Base-by-base conservation (phyloP, 1,139 yeast species). In the Yamadazyma mexicana region DNA sequence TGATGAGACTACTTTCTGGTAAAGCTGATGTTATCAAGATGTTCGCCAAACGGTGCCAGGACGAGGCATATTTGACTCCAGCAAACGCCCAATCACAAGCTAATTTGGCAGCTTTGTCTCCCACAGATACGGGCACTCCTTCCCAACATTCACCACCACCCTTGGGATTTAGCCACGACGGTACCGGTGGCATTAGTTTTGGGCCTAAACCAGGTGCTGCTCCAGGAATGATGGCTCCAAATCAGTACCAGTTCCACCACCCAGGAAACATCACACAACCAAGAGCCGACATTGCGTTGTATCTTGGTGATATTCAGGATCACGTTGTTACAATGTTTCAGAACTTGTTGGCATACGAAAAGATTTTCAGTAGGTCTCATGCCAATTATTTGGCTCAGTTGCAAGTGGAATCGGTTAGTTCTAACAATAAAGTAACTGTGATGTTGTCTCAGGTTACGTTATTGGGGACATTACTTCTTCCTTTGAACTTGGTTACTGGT, bases 11-110 rank as follows among this genome's bases (percentile, higher is more conserved):
- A 46, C 72, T 92, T 39, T 83, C 95, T 20, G 96, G 96, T 46
- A 92, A 92, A 61, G 98, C 98, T 0, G 98, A 94, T 61, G 98
- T 92, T 43, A 88, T 92, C 54, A 87, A 87, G 56, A 92, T 91
- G 95, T 89, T 92, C 72, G 95, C 97, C 29, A 92, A 92, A 59
- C 76, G 98, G 56, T 91, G 97, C 62, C 94, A 86, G 52, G 98
- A 92, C 52, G 81, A 73, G 45, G 58, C 66, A 43, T 52, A 62
- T 22, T 35, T 34, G n/a, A 33, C 27, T 12, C 45, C 44, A 9
- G 47, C 32, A 12, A 34, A 17, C n/a, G 25, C 7, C 15, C 46
- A 39, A 25, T 39, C 46, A 2, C 46, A 45, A 11, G 35, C 40
- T 7, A 48, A 45, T 28, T 35, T 46, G 17, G 16, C 38, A 10